Conservation (phyloP, 2,329 filamentous ascomycete genomes). For the Conoideocrella luteorostrata region DNA sequence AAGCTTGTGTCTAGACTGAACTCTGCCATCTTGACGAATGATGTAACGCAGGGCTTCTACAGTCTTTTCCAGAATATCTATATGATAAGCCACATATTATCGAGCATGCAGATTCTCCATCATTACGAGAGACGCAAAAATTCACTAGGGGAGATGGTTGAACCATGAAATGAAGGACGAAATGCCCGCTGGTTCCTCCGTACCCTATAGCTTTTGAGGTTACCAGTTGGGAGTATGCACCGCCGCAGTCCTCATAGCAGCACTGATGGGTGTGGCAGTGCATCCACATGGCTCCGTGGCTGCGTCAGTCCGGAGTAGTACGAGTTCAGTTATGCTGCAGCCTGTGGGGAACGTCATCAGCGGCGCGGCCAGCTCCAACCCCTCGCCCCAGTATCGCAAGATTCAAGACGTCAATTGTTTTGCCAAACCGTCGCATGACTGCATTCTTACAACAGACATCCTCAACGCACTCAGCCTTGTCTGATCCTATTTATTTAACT, state of each 20-base stretch:
- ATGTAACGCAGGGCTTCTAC: not conserved
- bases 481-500: not conserved
- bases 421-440: not conserved
- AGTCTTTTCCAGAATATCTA: not conserved
- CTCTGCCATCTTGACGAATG: slow-evolving; percentile 40
- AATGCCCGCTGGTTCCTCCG: not conserved
- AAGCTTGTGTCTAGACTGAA: slow-evolving; percentile 51
- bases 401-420: slow-evolving; percentile 2
- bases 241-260: no score
- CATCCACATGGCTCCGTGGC: no score
- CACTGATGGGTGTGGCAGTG: no score
- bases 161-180: no score
- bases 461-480: no score
- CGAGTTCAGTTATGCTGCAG: no score
- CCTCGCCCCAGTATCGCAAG: slow-evolving; percentile 5
- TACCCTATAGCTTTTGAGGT: slow-evolving; percentile 4
- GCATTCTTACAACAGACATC: not conserved
- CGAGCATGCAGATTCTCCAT: not conserved
- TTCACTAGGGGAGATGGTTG: no score
- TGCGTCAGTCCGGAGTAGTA: slow-evolving; percentile 8
- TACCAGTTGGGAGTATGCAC: no score
- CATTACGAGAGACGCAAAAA: not conserved
- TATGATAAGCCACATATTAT: not conserved
- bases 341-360: slow-evolving; percentile 33
- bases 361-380: slow-evolving; percentile 10